Evolutionary conservation across 768 basidiomycete genomes (phyloP), one percentile per base, ranked within the genome.

Genomic region (Epithele typhae): DNA sequence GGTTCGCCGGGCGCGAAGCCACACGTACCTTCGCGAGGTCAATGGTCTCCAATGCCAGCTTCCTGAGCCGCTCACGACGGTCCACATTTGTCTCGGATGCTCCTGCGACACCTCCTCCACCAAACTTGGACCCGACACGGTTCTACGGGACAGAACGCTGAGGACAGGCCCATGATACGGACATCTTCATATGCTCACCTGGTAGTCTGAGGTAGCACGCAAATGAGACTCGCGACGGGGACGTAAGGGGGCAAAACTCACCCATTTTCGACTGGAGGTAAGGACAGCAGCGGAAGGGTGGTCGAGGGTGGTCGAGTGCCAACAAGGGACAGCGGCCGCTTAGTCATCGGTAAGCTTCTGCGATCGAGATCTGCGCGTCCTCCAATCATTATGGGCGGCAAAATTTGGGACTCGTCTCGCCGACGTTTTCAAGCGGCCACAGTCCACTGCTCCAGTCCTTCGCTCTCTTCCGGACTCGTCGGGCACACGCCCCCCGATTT

Each of bases 51-150:
- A 97, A 72, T 2, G 93, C 94, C 37, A 99, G 83, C 71, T 98
- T 98, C 48, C 94, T 73, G 35, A 98, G 75, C 43, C 95, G 85
- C 65, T 99, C 96, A 47, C 95, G 77, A 52, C 96, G 74, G 72
- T 98, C 95, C 15, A 99, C 86, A 63, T 97, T 96, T 25, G 85
- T 86, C 71, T 98, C 96, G 19, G 87, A 91, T 11, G 88, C 91
- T 25, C 95, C 92, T 33, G 95, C 94, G 43, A 94, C 90, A 72
- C 92, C 93, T 63, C 92, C 93, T 37, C 93, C 92, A 50, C 93
- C 92, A 58, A 96, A 96, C 67, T 94, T 96, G 42, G 87, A 91
- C 21, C 92, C 92, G 25, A 94, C 92, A 56, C 92, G 90, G 74
- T 93, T 95, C 88, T 94, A 59, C n/a, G 37, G 9, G 1, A 39